Evolutionary conservation across 176 grass and related monocot genomes (phyloP).

Genomic region (Otatea glauca): DNA sequence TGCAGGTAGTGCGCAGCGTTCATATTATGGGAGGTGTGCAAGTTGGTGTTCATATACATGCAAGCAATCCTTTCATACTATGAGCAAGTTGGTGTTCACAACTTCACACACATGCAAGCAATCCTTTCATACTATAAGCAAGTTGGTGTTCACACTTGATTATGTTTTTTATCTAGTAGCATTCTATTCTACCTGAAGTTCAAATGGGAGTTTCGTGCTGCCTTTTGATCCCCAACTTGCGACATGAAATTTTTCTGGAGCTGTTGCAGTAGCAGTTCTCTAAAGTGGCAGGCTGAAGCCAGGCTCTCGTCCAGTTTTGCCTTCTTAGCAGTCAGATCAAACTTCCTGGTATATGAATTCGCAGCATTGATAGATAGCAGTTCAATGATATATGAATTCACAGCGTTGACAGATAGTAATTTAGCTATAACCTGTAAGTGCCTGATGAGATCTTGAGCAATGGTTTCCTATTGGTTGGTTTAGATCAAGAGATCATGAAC

Average conservation of each 20-base stretch:
- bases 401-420: neutral
- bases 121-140: too few species aligned
- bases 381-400: neutral
- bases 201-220: neutral
- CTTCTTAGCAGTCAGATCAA: constrained; percentile 66
- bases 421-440: constrained; percentile 21
- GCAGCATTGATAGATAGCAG: neutral
- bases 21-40: too few species aligned
- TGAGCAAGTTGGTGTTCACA: too few species aligned
- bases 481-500: constrained; percentile 40
- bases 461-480: constrained; percentile 24
- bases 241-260: constrained; percentile 65
- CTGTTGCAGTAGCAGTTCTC: constrained; percentile 70
- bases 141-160: too few species aligned
- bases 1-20: too few species aligned
- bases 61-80: too few species aligned
- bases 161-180: neutral
- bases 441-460: constrained; percentile 35
- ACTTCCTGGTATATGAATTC: constrained; percentile 50
- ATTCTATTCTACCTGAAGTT: constrained; percentile 12
- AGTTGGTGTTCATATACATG: too few species aligned
- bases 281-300: constrained; percentile 54
- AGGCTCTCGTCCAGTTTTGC: constrained; percentile 67
- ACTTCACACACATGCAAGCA: too few species aligned
- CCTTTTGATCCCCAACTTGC: constrained; percentile 46